A percentile compares a stretch with the other conserved stretches of the same genome.
Evolutionary conservation across 441 rosid genomes (phyloP).

Genomic region (Pelargonium cotyledonis): DNA sequence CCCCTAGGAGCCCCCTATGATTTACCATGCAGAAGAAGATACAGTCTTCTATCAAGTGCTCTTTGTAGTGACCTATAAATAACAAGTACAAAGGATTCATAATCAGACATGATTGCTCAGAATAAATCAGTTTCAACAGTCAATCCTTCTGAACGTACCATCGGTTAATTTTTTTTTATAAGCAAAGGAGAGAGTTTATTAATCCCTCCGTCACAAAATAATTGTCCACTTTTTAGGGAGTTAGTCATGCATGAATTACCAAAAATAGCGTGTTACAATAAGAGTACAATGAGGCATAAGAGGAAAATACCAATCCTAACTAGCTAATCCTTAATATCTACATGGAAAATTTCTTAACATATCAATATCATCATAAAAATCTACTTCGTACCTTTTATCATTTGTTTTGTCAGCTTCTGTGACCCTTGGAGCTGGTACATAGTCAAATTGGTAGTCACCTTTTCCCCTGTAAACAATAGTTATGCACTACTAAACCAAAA

Average conservation of each 20-base stretch:
- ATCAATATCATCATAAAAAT: neutral
- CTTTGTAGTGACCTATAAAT: conserved; percentile 33
- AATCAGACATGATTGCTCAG: neutral
- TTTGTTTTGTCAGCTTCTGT: conserved; percentile 28
- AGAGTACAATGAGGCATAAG: too few relatives aligned
- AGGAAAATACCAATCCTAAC: too few relatives aligned
- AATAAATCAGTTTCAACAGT: neutral
- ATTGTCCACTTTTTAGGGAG: too few relatives aligned
- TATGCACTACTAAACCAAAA: too few relatives aligned
- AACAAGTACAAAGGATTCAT: neutral
- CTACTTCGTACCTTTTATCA: conserved; percentile 19
- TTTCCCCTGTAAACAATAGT: conserved; percentile 17
- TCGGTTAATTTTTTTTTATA: too few relatives aligned
- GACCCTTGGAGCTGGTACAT: conserved; percentile 25
- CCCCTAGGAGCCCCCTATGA: conserved; percentile 45
- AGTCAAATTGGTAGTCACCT: conserved; percentile 28
- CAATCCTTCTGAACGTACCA: neutral
- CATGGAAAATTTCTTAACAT: neutral
- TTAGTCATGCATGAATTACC: too few relatives aligned
- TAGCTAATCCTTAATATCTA: too few relatives aligned
- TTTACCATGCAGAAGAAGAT: conserved; percentile 70
- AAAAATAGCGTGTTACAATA: too few relatives aligned
- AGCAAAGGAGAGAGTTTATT: too few relatives aligned
- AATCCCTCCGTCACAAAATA: too few relatives aligned
- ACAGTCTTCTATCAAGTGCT: conserved; percentile 74